Conservation (phyloP, 2,329 filamentous ascomycete species). For the Aspergillus sp. region DNA sequence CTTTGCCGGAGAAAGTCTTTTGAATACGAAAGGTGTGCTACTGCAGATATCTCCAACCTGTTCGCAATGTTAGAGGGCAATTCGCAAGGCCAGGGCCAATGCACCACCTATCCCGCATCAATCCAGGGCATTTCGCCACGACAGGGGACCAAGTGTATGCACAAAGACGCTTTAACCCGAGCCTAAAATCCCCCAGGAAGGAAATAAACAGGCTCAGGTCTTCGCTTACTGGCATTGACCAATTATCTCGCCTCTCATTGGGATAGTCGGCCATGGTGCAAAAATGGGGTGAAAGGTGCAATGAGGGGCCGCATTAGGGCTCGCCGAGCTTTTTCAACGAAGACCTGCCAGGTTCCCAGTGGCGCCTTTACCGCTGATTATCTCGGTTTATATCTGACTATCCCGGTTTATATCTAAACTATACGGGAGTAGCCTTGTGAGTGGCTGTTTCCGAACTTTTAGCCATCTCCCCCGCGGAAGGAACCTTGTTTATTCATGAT, state of each 20-base stretch:
- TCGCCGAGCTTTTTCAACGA: neutral
- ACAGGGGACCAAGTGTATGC: neutral
- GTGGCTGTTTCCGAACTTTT: neutral
- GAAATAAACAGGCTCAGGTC: neutral
- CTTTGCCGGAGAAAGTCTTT: neutral
- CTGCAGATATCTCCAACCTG: neutral
- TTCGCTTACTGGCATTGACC: neutral
- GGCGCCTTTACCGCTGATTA: neutral
- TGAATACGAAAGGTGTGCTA: neutral
- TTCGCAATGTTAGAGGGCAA: neutral
- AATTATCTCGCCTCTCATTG: neutral
- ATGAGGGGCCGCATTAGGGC: neutral
- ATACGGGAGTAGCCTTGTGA: neutral
- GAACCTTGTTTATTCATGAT: neutral
- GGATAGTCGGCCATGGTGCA: neutral
- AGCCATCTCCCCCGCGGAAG: neutral
- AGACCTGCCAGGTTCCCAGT: neutral
- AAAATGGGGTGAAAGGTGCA: neutral
- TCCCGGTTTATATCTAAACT: neutral
- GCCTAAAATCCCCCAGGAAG: neutral
- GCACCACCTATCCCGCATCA: neutral
- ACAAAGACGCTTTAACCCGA: neutral
- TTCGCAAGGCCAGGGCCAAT: neutral
- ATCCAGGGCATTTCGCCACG: neutral
- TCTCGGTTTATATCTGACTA: neutral